phyloP scores from a whole-genome alignment of 805 yeast species.

The Ogataea zsoltii region DNA sequence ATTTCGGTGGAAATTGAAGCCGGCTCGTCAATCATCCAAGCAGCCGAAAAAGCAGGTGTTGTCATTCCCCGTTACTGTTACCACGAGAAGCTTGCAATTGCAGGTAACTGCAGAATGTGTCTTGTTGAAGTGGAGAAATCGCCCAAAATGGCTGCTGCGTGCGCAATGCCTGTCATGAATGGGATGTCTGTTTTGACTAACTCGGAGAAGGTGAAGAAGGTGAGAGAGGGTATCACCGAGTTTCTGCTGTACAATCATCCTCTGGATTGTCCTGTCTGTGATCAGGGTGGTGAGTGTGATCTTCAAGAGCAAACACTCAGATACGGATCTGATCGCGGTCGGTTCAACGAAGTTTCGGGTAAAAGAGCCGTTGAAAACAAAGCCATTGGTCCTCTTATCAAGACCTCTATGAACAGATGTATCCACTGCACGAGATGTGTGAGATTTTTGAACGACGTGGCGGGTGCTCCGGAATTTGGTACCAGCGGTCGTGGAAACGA shows the following conservation, averaged over 20 bases:
- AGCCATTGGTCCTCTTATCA: conserved; percentile 85
- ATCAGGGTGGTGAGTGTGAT: conserved; percentile 94
- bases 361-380: conserved; percentile 90
- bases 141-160: conserved; percentile 86
- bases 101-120: conserved; percentile 94
- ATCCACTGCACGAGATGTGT: conserved; percentile 92
- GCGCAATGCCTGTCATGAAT: conserved; percentile 88
- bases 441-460: conserved; percentile 85
- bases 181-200: conserved; percentile 87
- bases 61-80: conserved; percentile 87
- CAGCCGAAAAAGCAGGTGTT: conserved; percentile 89
- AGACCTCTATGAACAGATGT: conserved; percentile 90
- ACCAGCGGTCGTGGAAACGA: conserved; percentile 90
- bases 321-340: conserved; percentile 84
- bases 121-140: conserved; percentile 86
- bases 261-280: conserved; percentile 89
- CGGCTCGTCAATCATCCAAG: conserved; percentile 86
- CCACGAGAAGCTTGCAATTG: conserved; percentile 87
- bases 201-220: conserved; percentile 73
- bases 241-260: conserved; percentile 88
- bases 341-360: conserved; percentile 78
- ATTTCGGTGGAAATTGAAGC: conserved; percentile 76
- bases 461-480: conserved; percentile 91
- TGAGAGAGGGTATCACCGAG: conserved; percentile 89
- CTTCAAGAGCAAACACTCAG: conserved; percentile 84